These are phyloP conservation scores for Lentinula lateritia DNA, from an alignment of 768 basidiomycete species.

Conservation along the genomic window DNA sequence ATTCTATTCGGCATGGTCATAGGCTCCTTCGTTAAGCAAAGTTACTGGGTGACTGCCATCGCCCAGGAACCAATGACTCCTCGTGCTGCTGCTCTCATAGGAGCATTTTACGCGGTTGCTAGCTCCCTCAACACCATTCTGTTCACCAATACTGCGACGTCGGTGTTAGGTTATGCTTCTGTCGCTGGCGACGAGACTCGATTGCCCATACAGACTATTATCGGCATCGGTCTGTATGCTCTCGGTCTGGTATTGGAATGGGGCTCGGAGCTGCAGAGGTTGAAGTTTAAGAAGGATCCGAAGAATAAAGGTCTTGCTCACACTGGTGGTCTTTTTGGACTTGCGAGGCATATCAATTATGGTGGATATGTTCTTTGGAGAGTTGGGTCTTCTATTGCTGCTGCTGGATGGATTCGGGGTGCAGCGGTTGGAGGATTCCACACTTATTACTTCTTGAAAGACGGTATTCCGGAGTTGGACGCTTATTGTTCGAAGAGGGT, in stretches of 20 bases:
- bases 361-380: slow-evolving; percentile 19
- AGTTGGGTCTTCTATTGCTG: slow-evolving; percentile 15
- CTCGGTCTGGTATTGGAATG: slow-evolving; percentile 1
- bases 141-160: slow-evolving; percentile 1
- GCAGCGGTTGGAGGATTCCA: background rate
- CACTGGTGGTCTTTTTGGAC: slow-evolving; percentile 17
- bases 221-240: background rate
- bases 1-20: slow-evolving; percentile 2
- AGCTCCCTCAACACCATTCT: background rate
- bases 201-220: background rate
- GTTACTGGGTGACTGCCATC: background rate
- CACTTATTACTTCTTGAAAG: background rate
- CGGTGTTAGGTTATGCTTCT: background rate
- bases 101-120: background rate
- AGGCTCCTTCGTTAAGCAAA: slow-evolving; percentile 1
- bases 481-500: slow-evolving; percentile 2
- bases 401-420: slow-evolving; percentile 4
- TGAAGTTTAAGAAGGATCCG: background rate
- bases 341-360: slow-evolving; percentile 21
- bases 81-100: background rate
- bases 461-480: background rate
- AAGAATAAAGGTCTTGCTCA: slow-evolving; percentile 13
- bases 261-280: slow-evolving; percentile 3
- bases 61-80: background rate
- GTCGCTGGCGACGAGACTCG: background rate